These are phyloP conservation scores for Populus nigra DNA, from an alignment of 345 rosid species.

Conservation along the genomic window DNA sequence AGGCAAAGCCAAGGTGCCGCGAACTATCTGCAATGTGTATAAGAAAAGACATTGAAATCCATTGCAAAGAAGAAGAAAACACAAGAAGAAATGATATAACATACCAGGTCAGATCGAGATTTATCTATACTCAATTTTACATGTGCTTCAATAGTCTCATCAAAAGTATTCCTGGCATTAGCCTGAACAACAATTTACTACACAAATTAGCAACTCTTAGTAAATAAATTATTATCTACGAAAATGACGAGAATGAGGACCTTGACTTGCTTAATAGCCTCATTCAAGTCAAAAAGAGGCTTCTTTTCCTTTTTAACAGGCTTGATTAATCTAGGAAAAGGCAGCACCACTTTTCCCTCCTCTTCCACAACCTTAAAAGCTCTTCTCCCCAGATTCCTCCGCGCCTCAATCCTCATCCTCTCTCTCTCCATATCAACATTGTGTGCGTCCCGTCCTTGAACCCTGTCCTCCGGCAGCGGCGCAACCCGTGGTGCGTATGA, in stretches of 20 bases:
- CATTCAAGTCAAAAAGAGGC: constrained; percentile 66
- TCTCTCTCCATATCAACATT: constrained; percentile 39
- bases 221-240: not conserved
- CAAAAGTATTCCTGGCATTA: constrained; percentile 63
- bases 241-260: constrained; percentile 27
- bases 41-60: constrained; percentile 6
- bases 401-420: constrained; percentile 34
- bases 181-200: constrained; percentile 44
- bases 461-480: constrained; percentile 78
- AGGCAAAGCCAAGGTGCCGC: constrained; percentile 83
- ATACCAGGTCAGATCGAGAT: constrained; percentile 81
- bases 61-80: not conserved
- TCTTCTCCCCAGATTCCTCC: constrained; percentile 36
- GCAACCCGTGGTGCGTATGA: constrained; percentile 74
- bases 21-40: constrained; percentile 64
- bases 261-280: constrained; percentile 85
- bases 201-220: not conserved
- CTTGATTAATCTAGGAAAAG: constrained; percentile 64
- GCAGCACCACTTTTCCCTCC: constrained; percentile 46
- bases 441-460: constrained; percentile 5
- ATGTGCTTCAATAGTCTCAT: constrained; percentile 92
- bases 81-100: not conserved
- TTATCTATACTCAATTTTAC: constrained; percentile 70
- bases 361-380: constrained; percentile 32
- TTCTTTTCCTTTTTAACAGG: constrained; percentile 59